Evolutionary conservation across 108 stramenopile genomes (phyloP), one percentile per base, ranked within the genome.

Genomic region (Skeletonema marinoi): DNA sequence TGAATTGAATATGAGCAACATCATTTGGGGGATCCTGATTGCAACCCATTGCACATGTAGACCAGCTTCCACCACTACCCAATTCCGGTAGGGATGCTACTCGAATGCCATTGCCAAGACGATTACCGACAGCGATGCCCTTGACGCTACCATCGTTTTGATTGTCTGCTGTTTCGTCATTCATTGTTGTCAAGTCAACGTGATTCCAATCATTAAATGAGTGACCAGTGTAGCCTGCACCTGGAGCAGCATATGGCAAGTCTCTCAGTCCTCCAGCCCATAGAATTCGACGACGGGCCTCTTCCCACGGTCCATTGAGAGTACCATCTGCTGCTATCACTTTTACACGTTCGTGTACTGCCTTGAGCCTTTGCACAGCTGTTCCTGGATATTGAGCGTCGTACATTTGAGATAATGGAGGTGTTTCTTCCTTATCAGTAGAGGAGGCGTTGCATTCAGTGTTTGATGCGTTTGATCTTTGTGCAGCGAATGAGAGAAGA

Each of bases 131-230:
- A 11, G 93, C 92, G 62, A 97, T 97, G 25, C 87, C 90, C 39
- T 80, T 71, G 4, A 97, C 91, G 2, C 64, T 61, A 51, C 94
- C 94, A 65, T 93, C 92, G 66, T 97, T 93, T 68, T 88, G 66
- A 71, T 91, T 93, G 62, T 93, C 89, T 2, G 89, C 75, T 3
- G 75, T 77, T 17, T 86, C 70, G 59, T 92, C 94, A 39, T 77
- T 77, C 94, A 97, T 97, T 39, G 91, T 86, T 4, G 93, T 94
- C 68, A 97, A 81, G 78, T 97, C 96, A 30, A 93, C 92, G 73
- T 97, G 96, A 71, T 97, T 97, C 69, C 68, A 96, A 77, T 97
- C 96, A 48, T 95, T 94, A 84, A 97, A 97, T 17, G 84, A 81
- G 70, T 97, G 96, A 2, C 96, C 96, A 29, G 96, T 97, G 73